Percentiles rank a stretch among this genome's conserved stretches.
phyloP scores from a whole-genome alignment of 2,329 filamentous ascomycete species.

The Catunica adiposa region DNA sequence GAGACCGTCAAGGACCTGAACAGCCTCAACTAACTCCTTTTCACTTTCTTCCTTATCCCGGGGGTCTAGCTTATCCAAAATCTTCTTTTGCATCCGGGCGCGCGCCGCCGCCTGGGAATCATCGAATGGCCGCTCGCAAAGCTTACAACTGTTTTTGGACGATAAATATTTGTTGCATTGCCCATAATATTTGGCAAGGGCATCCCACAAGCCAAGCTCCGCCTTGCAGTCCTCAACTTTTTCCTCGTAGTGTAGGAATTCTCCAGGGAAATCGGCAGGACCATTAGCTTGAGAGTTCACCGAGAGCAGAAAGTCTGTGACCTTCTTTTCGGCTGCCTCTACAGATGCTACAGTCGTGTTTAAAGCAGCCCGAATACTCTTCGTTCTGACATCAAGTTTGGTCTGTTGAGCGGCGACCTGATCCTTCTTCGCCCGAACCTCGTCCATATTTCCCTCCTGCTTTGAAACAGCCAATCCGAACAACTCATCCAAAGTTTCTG shows the following conservation, averaged over 20 bases:
- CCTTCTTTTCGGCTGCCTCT: constrained; percentile 40
- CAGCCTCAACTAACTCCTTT: constrained; percentile 37
- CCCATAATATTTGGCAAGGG: constrained; percentile 54
- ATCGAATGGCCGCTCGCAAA: constrained; percentile 57
- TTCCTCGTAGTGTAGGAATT: constrained; percentile 34
- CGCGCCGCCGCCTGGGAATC: constrained; percentile 39
- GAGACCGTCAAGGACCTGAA: constrained; percentile 38
- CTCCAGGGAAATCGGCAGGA: constrained; percentile 34
- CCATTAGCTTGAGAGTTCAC: constrained; percentile 31
- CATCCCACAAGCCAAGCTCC: constrained; percentile 52
- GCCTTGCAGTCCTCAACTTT: constrained; percentile 45
- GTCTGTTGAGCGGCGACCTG: constrained; percentile 54
- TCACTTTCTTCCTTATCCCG: constrained; percentile 46
- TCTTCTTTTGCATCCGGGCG: constrained; percentile 47
- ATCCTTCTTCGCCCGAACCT: constrained; percentile 56
- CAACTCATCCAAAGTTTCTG: constrained; percentile 50
- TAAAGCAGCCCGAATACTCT: constrained; percentile 45
- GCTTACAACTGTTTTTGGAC: constrained; percentile 54
- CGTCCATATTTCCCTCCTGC: constrained; percentile 40
- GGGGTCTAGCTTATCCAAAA: constrained; percentile 47
- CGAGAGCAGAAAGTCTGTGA: constrained; percentile 31
- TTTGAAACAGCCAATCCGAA: constrained; percentile 48
- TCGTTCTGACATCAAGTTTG: constrained; percentile 58
- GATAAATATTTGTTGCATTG: constrained; percentile 50
- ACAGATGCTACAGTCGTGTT: constrained; percentile 48